Conservation (phyloP, 2,329 filamentous ascomycete genomes). For the Coniochaeta pulveracea region DNA sequence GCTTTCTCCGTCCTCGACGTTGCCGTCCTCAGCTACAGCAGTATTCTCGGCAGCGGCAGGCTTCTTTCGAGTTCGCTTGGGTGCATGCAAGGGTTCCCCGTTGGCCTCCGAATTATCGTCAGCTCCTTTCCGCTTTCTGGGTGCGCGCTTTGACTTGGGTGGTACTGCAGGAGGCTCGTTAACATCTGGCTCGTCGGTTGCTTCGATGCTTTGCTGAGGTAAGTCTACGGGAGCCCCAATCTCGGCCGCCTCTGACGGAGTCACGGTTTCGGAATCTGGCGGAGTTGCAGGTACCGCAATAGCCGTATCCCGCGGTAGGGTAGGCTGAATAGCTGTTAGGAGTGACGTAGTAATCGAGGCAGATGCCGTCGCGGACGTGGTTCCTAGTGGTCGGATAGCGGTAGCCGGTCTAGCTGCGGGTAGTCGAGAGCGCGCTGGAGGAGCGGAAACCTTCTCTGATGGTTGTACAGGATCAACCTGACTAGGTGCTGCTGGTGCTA, state of each 20-base stretch:
- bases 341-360: background rate
- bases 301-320: background rate
- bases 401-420: background rate
- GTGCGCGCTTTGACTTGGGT: constrained; percentile 7
- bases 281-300: background rate
- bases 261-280: constrained; percentile 2
- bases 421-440: background rate
- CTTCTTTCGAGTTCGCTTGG: constrained; percentile 12
- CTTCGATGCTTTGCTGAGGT: constrained; percentile 2
- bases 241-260: too few relatives aligned
- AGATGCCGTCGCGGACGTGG: background rate
- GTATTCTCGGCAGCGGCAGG: constrained; percentile 9
- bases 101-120: constrained; percentile 6
- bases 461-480: too few relatives aligned
- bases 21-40: background rate
- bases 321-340: background rate
- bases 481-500: too few relatives aligned
- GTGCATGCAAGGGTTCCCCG: constrained; percentile 8
- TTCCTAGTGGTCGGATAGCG: background rate
- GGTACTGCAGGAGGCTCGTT: background rate
- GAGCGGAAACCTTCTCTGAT: constrained; percentile 1
- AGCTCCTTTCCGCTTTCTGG: constrained; percentile 12
- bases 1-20: background rate
- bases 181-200: constrained; percentile 4
- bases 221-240: constrained; percentile 1